Conservation (phyloP, 1,284 basidiomycete species). For the Cryptococcus sp. region DNA sequence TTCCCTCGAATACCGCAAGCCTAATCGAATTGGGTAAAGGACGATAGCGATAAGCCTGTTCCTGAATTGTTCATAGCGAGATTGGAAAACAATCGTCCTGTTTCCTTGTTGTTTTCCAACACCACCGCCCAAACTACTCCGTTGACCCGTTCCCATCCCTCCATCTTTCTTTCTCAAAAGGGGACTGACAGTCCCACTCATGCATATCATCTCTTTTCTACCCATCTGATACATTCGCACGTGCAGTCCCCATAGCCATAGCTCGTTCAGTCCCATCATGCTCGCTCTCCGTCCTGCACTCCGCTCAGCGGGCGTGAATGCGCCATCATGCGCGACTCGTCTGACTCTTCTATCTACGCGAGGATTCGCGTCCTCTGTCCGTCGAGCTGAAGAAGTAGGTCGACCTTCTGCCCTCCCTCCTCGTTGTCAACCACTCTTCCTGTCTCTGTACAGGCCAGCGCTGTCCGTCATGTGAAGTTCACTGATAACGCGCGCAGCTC, state of each 20-base stretch:
- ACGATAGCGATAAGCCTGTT: too few relatives aligned
- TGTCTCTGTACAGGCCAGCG: too few relatives aligned
- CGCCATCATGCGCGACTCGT: constrained; percentile 7
- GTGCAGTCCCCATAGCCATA: not conserved
- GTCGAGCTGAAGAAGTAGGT: constrained; percentile 23
- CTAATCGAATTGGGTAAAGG: too few relatives aligned
- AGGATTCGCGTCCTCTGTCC: constrained; percentile 20
- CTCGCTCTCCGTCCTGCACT: constrained; percentile 16
- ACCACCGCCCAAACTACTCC: not conserved
- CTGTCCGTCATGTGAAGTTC: not conserved
- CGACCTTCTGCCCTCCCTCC: too few relatives aligned
- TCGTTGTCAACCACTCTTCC: too few relatives aligned
- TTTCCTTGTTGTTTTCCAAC: constrained; percentile 1
- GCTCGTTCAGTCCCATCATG: constrained; percentile 7
- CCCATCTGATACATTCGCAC: not conserved
- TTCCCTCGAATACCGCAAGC: too few relatives aligned
- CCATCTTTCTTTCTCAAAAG: constrained; percentile 1
- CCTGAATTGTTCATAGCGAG: too few relatives aligned
- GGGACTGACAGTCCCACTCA: not conserved
- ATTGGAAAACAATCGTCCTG: too few relatives aligned
- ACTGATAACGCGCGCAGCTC: constrained; percentile 47
- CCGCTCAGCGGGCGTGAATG: constrained; percentile 5
- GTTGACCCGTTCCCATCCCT: too few relatives aligned
- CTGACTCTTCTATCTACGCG: constrained; percentile 9
- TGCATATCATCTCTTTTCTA: not conserved